Evolutionary conservation across 768 basidiomycete genomes (phyloP).

Genomic region (Asterophora parasitica): DNA sequence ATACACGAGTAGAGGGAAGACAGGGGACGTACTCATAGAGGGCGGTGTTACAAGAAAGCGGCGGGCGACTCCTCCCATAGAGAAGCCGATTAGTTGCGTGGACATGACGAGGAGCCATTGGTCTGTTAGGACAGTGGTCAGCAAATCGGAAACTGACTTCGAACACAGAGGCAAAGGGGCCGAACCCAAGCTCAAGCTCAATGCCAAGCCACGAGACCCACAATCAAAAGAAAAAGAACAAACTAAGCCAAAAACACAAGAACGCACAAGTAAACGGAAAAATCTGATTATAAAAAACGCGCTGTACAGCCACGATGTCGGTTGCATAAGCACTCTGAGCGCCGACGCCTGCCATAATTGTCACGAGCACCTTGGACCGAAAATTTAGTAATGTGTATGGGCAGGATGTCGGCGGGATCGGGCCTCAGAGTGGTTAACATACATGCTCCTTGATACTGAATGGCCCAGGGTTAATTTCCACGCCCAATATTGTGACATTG

Average conservation of each 20-base stretch:
- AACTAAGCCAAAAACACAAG: not conserved
- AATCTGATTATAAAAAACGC: conserved; percentile 58
- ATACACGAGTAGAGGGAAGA: no score
- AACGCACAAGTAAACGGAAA: conserved; percentile 45
- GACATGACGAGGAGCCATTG: conserved; percentile 65
- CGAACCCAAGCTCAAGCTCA: no score
- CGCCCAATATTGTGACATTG: conserved; percentile 47
- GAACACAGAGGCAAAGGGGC: no score
- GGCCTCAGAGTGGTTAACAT: not conserved
- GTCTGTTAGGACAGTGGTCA: conserved; percentile 24
- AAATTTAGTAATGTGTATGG: not conserved
- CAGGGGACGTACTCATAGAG: conserved; percentile 49
- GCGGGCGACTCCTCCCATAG: conserved; percentile 50
- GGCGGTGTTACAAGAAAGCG: conserved; percentile 63
- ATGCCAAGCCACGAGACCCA: no score
- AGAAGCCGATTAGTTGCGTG: conserved; percentile 65
- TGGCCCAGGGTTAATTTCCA: conserved; percentile 65
- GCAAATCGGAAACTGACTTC: no score
- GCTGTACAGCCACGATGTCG: conserved; percentile 70
- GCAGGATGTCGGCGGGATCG: not conserved
- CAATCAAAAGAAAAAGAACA: no score
- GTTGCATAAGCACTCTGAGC: conserved; percentile 60
- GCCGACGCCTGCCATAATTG: conserved; percentile 57
- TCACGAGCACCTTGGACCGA: conserved; percentile 49
- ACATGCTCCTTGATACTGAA: conserved; percentile 71